Conservation (phyloP, 1,284 basidiomycete species). For the Trichosporon coremiiforme region DNA sequence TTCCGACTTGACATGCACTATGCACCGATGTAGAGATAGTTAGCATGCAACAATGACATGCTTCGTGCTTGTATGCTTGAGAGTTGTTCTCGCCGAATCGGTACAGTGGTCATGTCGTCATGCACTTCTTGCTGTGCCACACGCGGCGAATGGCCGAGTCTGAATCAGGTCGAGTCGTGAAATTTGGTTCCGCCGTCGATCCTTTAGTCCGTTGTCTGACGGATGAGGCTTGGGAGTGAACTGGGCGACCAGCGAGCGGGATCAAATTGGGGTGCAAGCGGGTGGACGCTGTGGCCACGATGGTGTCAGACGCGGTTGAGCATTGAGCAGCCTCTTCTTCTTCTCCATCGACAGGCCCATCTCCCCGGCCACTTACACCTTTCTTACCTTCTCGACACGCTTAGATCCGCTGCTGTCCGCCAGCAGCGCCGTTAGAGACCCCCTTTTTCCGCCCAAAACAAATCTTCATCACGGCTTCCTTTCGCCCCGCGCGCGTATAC, state of each 20-base stretch:
- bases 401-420: neutral
- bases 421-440: constrained; percentile 7
- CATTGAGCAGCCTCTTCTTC: neutral
- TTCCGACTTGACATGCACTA: neutral
- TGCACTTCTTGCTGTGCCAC: neutral
- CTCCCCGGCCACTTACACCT: neutral
- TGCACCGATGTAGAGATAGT: constrained; percentile 12
- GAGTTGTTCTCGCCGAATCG: too few species aligned
- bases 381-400: neutral
- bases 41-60: neutral
- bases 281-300: constrained; percentile 10
- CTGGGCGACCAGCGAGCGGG: too few species aligned
- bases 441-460: neutral
- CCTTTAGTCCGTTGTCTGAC: neutral
- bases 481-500: neutral
- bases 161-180: neutral
- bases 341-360: constrained; percentile 5
- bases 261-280: neutral
- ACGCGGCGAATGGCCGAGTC: neutral
- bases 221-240: constrained; percentile 2
- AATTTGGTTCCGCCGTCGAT: constrained; percentile 8
- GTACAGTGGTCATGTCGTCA: neutral
- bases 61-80: too few species aligned
- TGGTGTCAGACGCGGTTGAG: neutral
- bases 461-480: neutral